Percentiles rank a stretch among this genome's conserved stretches.
phyloP scores from a whole-genome alignment of 164 flowering plant genomes.

The Aristolochia contorta region DNA sequence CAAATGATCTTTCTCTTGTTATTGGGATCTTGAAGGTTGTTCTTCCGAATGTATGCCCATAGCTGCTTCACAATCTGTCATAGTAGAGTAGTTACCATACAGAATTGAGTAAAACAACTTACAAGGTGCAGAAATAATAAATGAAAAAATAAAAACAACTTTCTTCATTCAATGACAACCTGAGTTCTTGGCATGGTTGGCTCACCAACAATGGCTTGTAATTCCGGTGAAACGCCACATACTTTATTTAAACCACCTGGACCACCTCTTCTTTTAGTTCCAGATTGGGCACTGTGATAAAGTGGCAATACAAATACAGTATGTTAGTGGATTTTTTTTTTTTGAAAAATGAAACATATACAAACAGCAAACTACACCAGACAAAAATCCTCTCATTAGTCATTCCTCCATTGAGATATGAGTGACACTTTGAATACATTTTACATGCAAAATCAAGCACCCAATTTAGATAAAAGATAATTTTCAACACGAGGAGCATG shows the following conservation, averaged over 20 bases:
- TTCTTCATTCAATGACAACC: conserved; percentile 23
- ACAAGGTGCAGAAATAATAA: background rate
- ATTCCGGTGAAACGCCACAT: conserved; percentile 87
- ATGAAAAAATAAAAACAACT: background rate
- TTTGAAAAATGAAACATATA: background rate
- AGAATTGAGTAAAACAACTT: no score
- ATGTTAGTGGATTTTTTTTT: background rate
- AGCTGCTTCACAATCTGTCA: conserved; percentile 90
- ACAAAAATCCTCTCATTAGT: no score
- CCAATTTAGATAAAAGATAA: background rate
- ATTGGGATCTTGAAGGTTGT: conserved; percentile 93
- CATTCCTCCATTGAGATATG: no score
- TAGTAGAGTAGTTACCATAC: background rate
- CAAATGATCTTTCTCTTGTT: conserved; percentile 95
- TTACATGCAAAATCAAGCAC: background rate
- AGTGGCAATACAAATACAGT: background rate
- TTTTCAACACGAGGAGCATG: no score
- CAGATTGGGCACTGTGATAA: conserved; percentile 46
- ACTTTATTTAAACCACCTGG: conserved; percentile 91
- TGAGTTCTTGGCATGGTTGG: conserved; percentile 84
- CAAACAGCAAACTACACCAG: background rate
- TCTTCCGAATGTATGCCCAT: conserved; percentile 91
- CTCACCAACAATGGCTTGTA: conserved; percentile 82
- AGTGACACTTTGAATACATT: no score
- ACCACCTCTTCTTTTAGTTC: conserved; percentile 82